Evolutionary conservation across 2,329 filamentous ascomycete genomes (phyloP), one percentile per base, ranked within the genome.

Genomic region (Blastomyces gilchristii): DNA sequence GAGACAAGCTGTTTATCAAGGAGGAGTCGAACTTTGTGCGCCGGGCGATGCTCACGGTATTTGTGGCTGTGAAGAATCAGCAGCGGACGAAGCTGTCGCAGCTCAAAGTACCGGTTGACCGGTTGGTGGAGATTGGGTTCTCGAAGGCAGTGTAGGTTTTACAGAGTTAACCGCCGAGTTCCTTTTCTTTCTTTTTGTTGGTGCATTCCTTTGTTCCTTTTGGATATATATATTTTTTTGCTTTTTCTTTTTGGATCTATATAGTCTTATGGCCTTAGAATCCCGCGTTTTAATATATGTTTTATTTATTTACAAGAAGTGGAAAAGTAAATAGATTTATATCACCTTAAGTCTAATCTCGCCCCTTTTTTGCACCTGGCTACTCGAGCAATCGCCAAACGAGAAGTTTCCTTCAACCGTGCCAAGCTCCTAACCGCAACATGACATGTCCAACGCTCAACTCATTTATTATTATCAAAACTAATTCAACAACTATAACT

Each of bases 61-160:
- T 77, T 62, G 63, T 78, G 22, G 77, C 72, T 69, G 68, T 77
- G 43, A 68, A 75, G 45, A 73, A 76, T 39, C 75, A 74, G 57
- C 76, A 74, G 31, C 66, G 75, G n/a, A 72, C 68, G 3, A 77
- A 75, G 63, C 68, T 78, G 57, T 70, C 72, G 39, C 72, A 71
- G 57, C 62, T 78, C 65, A 71, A 74, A 31, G 69, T 78, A 3
- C 70, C 73, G 22, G 70, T 69, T 28, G 76, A 77, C 31, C 69
- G 71, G 63, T 54, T 77, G 34, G 71, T 78, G 47, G 76, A 78
- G 65, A 73, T 78, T 58, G 76, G 76, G 4, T 78, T 77, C 62
- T 69, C 78, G 58, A 78, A 77, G 65, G 71, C 72, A 34, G 69
- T 75, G n/a, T 74, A 67, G 60, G 43, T 54, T 57, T 18, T 22